Evolutionary conservation across 192 early-diverging fungal genomes (phyloP), one percentile per base, ranked within the genome.

Genomic region (Funneliformis geosporum): DNA sequence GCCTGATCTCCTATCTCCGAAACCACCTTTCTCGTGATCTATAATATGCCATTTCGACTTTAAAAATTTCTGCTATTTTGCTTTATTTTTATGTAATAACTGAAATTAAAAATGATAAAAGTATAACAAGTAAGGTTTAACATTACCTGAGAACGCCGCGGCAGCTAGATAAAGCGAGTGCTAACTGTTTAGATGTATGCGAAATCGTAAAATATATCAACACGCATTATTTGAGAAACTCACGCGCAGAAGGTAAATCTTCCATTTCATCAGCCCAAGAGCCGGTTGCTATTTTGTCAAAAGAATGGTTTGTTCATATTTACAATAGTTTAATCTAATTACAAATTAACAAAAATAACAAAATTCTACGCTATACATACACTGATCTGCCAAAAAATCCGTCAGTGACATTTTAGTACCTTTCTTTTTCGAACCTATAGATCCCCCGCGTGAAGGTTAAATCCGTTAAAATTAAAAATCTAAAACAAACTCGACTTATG

Each of bases 201-300:
- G 64, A 73, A 40, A 76, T 65, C 46, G 50, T 43, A 76, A 62
- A 81, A 39, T 60, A 43, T 9, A 74, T 40, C 33, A 67, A 76
- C 10, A 82, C 23, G 18, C 69, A 55, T 23, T 60, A 47, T 73
- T 81, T n/a, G n/a, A 75, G 44, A 74, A 46, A 79, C 78, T 62
- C 86, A 94, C 92, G 95, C 76, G 94, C 96, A 82, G 92, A 90
- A 47, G 96, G 97, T 79, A 97, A 90, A 84, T 91, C 93, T 25
- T 89, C 84, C 79, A 95, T 91, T 82, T 98, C 96, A 89, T 98
- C 97, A 79, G 97, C 96, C 96, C 96, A 97, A 46, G 93, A 91
- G 23, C 90, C 87, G 65, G 84, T 87, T 78, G 85, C 88, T 91
- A 82, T 23, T 43, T 7, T 44, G 12, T 18, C 18, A 8, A 8